A percentile compares a stretch with the other conserved stretches of the same genome.
Conservation (phyloP, 192 early-diverging fungal genomes). For the Podila horticola region DNA sequence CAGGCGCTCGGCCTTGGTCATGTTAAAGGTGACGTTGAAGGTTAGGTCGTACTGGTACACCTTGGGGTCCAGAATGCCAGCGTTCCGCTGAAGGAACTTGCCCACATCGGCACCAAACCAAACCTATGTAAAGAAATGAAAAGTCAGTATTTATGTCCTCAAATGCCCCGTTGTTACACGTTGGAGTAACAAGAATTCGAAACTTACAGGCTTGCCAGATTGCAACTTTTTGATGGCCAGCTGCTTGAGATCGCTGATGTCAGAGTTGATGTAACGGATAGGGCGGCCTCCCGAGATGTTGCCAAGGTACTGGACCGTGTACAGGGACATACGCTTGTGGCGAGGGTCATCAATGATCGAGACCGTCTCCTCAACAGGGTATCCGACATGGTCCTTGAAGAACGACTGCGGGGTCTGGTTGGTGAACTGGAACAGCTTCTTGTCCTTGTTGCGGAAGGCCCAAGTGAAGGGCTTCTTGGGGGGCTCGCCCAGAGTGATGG, state of each 20-base stretch:
- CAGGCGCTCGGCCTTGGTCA: constrained; percentile 76
- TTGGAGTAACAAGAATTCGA: background rate
- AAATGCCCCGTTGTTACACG: no score
- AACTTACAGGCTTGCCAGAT: constrained; percentile 64
- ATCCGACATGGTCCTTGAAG: constrained; percentile 68
- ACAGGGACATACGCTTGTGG: constrained; percentile 67
- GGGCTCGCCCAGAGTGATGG: constrained; percentile 77
- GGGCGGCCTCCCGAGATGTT: constrained; percentile 75
- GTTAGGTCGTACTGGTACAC: constrained; percentile 72
- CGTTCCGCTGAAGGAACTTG: constrained; percentile 63
- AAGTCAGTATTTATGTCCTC: background rate
- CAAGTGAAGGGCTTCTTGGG: constrained; percentile 72
- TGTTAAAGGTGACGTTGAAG: constrained; percentile 67
- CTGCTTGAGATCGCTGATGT: constrained; percentile 63
- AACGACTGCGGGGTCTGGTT: constrained; percentile 71
- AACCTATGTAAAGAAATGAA: constrained; percentile 32
- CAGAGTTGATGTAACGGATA: constrained; percentile 76
- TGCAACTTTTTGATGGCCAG: constrained; percentile 68
- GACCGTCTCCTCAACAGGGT: constrained; percentile 64
- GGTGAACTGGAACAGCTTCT: constrained; percentile 64
- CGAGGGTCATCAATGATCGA: constrained; percentile 83
- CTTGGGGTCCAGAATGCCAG: constrained; percentile 71
- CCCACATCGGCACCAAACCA: constrained; percentile 86
- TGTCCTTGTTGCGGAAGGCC: constrained; percentile 77
- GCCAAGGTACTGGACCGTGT: constrained; percentile 79